These are phyloP conservation scores for Aspergillus felis DNA, from an alignment of 2,329 filamentous ascomycete species.

Conservation along the genomic window DNA sequence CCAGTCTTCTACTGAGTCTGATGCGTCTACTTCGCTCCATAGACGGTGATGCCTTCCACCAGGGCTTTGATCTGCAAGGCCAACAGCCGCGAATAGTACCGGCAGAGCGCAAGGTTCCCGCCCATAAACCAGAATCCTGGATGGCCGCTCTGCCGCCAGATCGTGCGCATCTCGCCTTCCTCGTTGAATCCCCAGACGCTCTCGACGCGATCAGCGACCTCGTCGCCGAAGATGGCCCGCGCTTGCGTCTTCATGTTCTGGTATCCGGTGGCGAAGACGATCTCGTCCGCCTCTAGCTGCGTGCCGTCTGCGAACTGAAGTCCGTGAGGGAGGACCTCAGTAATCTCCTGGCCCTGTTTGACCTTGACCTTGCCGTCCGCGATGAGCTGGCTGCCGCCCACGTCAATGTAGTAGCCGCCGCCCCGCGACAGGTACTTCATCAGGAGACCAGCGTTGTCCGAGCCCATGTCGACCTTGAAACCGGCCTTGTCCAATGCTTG, in stretches of 20 bases:
- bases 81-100: constrained; percentile 56
- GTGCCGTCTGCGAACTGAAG: constrained; percentile 54
- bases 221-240: constrained; percentile 58
- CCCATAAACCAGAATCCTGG: constrained; percentile 67
- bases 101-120: constrained; percentile 60
- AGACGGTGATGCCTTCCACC: constrained; percentile 26
- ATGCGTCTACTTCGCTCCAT: not conserved
- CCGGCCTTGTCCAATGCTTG: constrained; percentile 52
- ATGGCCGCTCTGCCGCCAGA: constrained; percentile 61
- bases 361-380: constrained; percentile 62
- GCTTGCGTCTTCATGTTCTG: constrained; percentile 66
- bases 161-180: constrained; percentile 53
- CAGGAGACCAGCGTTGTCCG: constrained; percentile 55
- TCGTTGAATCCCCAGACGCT: constrained; percentile 61
- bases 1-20: too few relatives aligned
- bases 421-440: constrained; percentile 63
- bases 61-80: constrained; percentile 50
- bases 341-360: constrained; percentile 59
- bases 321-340: constrained; percentile 48
- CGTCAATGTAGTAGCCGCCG: constrained; percentile 69
- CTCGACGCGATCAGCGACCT: constrained; percentile 54
- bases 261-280: constrained; percentile 58
- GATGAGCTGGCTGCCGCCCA: constrained; percentile 61
- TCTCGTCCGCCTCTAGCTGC: constrained; percentile 59
- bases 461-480: constrained; percentile 58